phyloP scores from a whole-genome alignment of 345 rosid genomes.

The Diplotaxis tenuifolia region DNA sequence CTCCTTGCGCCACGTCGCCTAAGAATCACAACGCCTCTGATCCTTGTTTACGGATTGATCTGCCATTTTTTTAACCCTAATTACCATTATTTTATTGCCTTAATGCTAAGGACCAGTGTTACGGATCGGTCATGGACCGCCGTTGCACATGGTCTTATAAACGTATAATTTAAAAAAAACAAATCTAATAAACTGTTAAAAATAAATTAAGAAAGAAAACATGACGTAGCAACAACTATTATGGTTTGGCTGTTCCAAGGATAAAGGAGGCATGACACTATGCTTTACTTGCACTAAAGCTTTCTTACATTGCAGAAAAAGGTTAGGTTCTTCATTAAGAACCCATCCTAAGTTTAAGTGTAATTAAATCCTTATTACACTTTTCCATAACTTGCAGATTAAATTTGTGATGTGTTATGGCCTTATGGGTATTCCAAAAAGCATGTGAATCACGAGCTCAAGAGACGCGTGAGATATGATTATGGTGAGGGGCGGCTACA shows the following conservation, averaged over 20 bases:
- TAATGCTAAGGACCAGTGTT: too few species aligned
- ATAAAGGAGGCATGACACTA: conserved; percentile 2
- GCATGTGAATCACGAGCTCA: not conserved
- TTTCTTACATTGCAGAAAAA: conserved; percentile 24
- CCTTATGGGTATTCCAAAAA: not conserved
- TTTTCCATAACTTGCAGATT: not conserved
- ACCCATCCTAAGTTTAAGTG: conserved; percentile 25
- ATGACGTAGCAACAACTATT: conserved; percentile 6
- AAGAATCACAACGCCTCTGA: too few species aligned
- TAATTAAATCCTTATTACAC: not conserved
- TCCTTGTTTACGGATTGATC: too few species aligned
- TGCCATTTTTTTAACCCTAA: too few species aligned
- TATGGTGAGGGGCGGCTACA: conserved; percentile 16
- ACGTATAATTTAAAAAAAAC: not conserved
- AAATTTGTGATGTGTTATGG: not conserved
- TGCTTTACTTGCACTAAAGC: conserved; percentile 39
- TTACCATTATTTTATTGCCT: too few species aligned
- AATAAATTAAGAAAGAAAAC: conserved; percentile 6
- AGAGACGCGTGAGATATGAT: not conserved
- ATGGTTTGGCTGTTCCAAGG: conserved; percentile 30
- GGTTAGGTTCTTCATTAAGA: conserved; percentile 33
- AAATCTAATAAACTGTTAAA: not conserved
- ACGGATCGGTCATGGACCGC: too few species aligned
- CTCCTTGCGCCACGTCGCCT: too few species aligned
- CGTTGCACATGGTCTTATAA: too few species aligned